Percentiles rank a stretch among this genome's conserved stretches.
Conservation (phyloP, 2,329 filamentous ascomycete species). For the Ophiostoma piceae region DNA sequence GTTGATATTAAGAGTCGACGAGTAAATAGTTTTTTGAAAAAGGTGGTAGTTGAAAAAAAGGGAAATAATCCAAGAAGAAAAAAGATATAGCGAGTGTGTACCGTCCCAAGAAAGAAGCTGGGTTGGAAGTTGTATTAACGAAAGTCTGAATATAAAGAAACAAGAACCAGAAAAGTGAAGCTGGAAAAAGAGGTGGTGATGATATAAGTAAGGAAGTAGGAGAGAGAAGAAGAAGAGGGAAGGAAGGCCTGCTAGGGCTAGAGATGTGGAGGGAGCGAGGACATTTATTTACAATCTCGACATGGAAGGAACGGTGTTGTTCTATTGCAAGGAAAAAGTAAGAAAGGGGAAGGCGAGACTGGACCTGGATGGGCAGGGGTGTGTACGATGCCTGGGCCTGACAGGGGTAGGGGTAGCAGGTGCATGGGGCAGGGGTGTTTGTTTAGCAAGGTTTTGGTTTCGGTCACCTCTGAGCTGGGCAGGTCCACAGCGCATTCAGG, state of each 20-base stretch:
- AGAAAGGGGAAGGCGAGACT: slow-evolving; percentile 6
- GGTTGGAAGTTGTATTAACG: slow-evolving; percentile 10
- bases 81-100: slow-evolving; percentile 17
- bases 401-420: not conserved
- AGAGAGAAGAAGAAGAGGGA: slow-evolving; percentile 6
- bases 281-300: slow-evolving; percentile 12
- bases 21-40: not conserved
- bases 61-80: slow-evolving; percentile 12
- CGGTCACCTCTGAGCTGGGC: not conserved
- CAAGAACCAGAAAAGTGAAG: slow-evolving; percentile 14
- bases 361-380: not conserved
- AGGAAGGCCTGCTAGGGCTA: not conserved
- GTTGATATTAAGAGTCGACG: not conserved
- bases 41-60: not conserved
- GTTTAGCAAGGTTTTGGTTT: not conserved
- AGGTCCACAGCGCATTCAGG: not conserved
- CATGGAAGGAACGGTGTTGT: slow-evolving; percentile 4
- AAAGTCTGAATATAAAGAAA: slow-evolving; percentile 14
- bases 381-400: not conserved
- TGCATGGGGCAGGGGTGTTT: not conserved
- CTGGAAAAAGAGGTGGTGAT: not conserved
- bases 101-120: slow-evolving; percentile 11
- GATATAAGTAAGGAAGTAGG: not conserved
- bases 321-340: not conserved
- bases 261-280: slow-evolving; percentile 20